Percentiles rank a stretch among this genome's conserved stretches.
Conservation (phyloP, 768 basidiomycete genomes). For the Agrocybe praecox region DNA sequence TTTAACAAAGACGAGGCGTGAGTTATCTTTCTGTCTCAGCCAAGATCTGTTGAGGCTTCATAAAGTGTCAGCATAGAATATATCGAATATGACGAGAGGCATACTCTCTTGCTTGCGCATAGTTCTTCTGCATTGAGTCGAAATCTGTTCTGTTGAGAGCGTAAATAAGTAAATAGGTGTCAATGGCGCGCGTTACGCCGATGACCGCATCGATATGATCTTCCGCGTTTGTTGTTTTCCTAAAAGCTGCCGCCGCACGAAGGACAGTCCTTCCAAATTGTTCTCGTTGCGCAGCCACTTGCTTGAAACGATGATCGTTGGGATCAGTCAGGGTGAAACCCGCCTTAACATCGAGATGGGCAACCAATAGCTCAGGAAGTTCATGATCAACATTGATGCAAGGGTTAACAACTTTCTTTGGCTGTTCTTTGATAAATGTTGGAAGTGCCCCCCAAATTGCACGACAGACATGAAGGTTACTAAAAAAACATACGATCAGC, state of each 20-base stretch:
- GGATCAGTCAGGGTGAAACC: constrained; percentile 78
- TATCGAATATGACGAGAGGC: constrained; percentile 19
- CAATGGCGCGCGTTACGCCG: constrained; percentile 70
- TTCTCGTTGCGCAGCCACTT: constrained; percentile 53
- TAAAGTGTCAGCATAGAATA: not conserved
- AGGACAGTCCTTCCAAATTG: constrained; percentile 73
- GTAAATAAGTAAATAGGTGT: constrained; percentile 75
- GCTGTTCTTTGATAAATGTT: constrained; percentile 61
- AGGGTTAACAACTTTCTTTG: constrained; percentile 57
- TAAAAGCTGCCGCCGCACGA: constrained; percentile 64
- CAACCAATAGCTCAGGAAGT: constrained; percentile 68
- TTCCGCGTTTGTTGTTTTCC: constrained; percentile 64
- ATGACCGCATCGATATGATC: constrained; percentile 89
- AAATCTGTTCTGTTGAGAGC: constrained; percentile 62
- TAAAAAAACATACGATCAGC: constrained; percentile 15
- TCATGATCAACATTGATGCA: constrained; percentile 67
- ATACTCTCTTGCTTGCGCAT: constrained; percentile 63
- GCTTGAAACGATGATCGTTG: constrained; percentile 73
- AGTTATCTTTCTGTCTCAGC: constrained; percentile 74
- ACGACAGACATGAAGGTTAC: constrained; percentile 71
- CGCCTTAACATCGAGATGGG: constrained; percentile 67
- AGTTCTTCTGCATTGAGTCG: constrained; percentile 67
- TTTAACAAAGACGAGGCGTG: constrained; percentile 73
- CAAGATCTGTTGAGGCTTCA: constrained; percentile 66
- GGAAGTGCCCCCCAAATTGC: constrained; percentile 81